A percentile compares a stretch with the other conserved stretches of the same genome.
phyloP scores from a whole-genome alignment of 495 filamentous ascomycete genomes.

The Paragyromitra xinjiangensis region DNA sequence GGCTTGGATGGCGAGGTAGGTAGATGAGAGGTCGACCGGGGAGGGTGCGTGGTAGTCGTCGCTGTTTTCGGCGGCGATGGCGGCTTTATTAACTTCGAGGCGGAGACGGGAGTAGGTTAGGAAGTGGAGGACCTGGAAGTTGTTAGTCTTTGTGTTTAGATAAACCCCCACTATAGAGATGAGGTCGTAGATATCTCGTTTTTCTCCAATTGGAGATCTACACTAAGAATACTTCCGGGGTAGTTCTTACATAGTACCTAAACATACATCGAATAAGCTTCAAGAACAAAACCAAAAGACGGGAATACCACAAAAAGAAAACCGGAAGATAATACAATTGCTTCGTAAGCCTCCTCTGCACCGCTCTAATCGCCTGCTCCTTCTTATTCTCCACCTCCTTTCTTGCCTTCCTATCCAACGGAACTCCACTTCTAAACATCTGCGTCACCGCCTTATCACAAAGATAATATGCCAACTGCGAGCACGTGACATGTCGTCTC shows the following conservation, averaged over 20 bases:
- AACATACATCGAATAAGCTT: conserved; percentile 36
- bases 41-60: conserved; percentile 47
- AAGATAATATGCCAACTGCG: conserved; percentile 53
- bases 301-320: not conserved
- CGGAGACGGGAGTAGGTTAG: conserved; percentile 56
- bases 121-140: conserved; percentile 54
- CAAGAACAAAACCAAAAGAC: not conserved
- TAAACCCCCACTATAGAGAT: not conserved
- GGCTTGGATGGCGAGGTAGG: conserved; percentile 51
- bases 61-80: conserved; percentile 53
- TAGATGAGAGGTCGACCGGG: conserved; percentile 31
- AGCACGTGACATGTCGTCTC: conserved; percentile 54
- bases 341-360: conserved; percentile 50
- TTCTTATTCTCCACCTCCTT: conserved; percentile 43
- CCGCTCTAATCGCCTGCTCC: conserved; percentile 50
- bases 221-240: not conserved
- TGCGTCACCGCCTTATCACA: conserved; percentile 54
- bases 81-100: conserved; percentile 50
- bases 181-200: not conserved
- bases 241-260: conserved; percentile 52
- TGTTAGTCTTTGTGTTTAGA: conserved; percentile 22
- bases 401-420: conserved; percentile 41
- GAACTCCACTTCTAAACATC: conserved; percentile 41
- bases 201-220: not conserved
- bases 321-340: conserved; percentile 49